Percentiles rank a stretch among this genome's conserved stretches.
Conservation (phyloP, 371 early-diverging fungal species). For the Rhizopus sp. region DNA sequence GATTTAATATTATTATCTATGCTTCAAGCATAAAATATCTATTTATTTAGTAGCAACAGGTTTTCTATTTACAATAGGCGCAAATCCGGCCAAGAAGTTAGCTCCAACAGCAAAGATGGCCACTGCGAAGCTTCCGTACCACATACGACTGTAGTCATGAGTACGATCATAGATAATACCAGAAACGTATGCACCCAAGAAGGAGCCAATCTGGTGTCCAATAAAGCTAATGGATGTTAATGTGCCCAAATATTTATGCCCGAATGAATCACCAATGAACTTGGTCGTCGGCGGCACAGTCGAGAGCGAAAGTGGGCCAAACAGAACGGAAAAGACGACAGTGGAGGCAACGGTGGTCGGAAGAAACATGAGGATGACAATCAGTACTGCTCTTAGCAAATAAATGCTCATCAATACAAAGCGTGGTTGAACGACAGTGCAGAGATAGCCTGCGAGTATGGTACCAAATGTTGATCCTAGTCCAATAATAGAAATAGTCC, state of each 20-base stretch:
- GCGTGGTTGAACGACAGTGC: constrained; percentile 23
- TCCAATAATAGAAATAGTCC: constrained; percentile 39
- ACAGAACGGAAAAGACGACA: constrained; percentile 50
- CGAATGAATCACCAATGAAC: constrained; percentile 39
- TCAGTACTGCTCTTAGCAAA: constrained; percentile 19
- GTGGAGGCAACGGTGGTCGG: constrained; percentile 28
- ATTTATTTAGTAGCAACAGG: neutral
- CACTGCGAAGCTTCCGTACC: constrained; percentile 40
- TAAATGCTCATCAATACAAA: constrained; percentile 28
- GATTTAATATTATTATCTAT: neutral
- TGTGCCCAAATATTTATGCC: constrained; percentile 44
- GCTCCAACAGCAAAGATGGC: constrained; percentile 24
- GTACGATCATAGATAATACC: constrained; percentile 39
- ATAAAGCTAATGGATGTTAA: constrained; percentile 25
- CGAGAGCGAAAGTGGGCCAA: constrained; percentile 54
- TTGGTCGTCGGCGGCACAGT: constrained; percentile 49
- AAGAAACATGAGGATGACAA: constrained; percentile 27
- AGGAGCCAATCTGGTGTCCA: constrained; percentile 45
- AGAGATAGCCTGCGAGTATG: constrained; percentile 22
- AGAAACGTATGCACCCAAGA: constrained; percentile 40
- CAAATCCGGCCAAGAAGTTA: constrained; percentile 25
- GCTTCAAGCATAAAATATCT: neutral
- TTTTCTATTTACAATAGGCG: constrained; percentile 2
- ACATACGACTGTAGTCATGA: constrained; percentile 32
- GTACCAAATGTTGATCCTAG: constrained; percentile 36